Percentiles rank a stretch among this genome's conserved stretches.
These are phyloP conservation scores for Hortiboletus campestris DNA, from an alignment of 768 basidiomycete species.

Conservation along the genomic window DNA sequence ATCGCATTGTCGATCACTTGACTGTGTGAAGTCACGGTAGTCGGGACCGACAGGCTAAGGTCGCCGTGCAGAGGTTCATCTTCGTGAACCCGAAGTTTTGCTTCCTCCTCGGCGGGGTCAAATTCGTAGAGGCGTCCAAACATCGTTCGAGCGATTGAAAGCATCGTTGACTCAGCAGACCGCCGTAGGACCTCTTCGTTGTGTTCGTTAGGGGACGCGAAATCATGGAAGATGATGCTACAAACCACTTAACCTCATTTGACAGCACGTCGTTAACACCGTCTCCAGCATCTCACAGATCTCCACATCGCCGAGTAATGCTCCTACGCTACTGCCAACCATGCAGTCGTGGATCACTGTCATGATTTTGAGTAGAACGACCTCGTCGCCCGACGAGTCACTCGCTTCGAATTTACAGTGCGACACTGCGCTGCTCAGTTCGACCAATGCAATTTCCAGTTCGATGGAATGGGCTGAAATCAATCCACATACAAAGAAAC, in stretches of 20 bases:
- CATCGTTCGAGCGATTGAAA: constrained; percentile 77
- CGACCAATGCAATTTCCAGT: constrained; percentile 67
- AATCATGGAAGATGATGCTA: constrained; percentile 15
- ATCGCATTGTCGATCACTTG: constrained; percentile 13
- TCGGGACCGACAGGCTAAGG: constrained; percentile 58
- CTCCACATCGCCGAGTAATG: constrained; percentile 84
- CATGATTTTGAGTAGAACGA: constrained; percentile 90
- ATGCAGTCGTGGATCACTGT: constrained; percentile 84
- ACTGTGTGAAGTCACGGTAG: constrained; percentile 29
- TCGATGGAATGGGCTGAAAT: constrained; percentile 55
- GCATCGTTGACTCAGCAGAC: constrained; percentile 87
- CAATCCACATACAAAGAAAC: constrained; percentile 78
- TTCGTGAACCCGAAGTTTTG: constrained; percentile 50
- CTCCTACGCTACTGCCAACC: constrained; percentile 60
- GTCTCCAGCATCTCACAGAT: constrained; percentile 99
- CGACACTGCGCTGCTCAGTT: constrained; percentile 85
- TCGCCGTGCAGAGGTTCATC: constrained; percentile 56
- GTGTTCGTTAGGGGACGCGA: constrained; percentile 13
- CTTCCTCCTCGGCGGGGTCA: constrained; percentile 67
- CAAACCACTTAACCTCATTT: constrained; percentile 93
- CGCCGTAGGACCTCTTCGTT: constrained; percentile 77
- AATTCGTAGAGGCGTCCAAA: constrained; percentile 71
- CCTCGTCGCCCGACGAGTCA: constrained; percentile 96
- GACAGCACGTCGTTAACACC: constrained; percentile 93
- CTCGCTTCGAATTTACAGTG: constrained; percentile 98